Conservation (phyloP, 129 eudicot species). For the Helianthus annuus region HanXRQr2.0-SUNRISE NC_035434.2:27514865-27515364, state of each 20-base stretch:
- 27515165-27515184: not conserved
- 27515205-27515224: not conserved
- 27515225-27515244: slow-evolving; percentile 1
- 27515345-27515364: not conserved
- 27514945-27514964: no score
- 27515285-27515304: not conserved
- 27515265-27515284: not conserved
- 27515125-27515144: not conserved
- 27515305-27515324: not conserved
- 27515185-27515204: not conserved
- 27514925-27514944: no score
- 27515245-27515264: not conserved
- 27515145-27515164: not conserved
- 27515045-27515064: not conserved
- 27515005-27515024: no score
- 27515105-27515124: not conserved
- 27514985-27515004: no score
- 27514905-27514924: no score
- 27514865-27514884: no score
- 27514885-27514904: no score
- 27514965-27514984: no score
- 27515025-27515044: no score
- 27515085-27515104: not conserved
- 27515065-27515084: not conserved
- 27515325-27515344: not conserved